Evolutionary conservation across 2,329 filamentous ascomycete species (phyloP).

Genomic region (Exophiala sp.): DNA sequence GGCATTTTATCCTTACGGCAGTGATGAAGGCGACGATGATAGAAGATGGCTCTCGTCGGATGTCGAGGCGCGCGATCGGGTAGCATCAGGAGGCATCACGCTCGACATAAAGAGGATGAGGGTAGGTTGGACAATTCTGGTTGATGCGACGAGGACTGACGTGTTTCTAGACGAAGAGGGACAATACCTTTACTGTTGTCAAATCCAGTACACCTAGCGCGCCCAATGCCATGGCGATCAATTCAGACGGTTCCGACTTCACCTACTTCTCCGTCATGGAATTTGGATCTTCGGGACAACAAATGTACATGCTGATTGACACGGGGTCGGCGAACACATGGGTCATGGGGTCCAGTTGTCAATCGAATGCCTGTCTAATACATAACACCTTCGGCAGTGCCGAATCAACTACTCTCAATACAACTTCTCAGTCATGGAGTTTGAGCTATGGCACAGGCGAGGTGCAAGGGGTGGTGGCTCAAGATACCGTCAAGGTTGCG

Average conservation of each 20-base stretch:
- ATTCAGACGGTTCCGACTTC: conserved; percentile 53
- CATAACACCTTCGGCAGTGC: conserved; percentile 67
- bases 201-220: conserved; percentile 39
- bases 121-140: conserved; percentile 2
- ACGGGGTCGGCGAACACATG: conserved; percentile 66
- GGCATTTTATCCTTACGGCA: conserved; percentile 44
- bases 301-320: conserved; percentile 54
- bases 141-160: conserved; percentile 4
- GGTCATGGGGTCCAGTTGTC: conserved; percentile 74
- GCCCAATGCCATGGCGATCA: conserved; percentile 48
- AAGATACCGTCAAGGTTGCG: conserved; percentile 65
- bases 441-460: conserved; percentile 75
- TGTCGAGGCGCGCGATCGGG: conserved; percentile 17
- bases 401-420: conserved; percentile 63
- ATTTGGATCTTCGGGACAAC: conserved; percentile 49
- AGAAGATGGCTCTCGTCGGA: conserved; percentile 35
- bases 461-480: conserved; percentile 63
- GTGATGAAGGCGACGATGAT: conserved; percentile 23
- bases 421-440: conserved; percentile 54
- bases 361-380: conserved; percentile 59
- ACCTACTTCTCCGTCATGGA: conserved; percentile 53
- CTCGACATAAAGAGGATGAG: conserved; percentile 39
- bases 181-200: conserved; percentile 48
- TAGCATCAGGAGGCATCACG: conserved; percentile 31
- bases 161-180: conserved; percentile 35